Evolutionary conservation across 2,329 filamentous ascomycete genomes (phyloP).

Genomic region (Tolypocladium sp.): DNA sequence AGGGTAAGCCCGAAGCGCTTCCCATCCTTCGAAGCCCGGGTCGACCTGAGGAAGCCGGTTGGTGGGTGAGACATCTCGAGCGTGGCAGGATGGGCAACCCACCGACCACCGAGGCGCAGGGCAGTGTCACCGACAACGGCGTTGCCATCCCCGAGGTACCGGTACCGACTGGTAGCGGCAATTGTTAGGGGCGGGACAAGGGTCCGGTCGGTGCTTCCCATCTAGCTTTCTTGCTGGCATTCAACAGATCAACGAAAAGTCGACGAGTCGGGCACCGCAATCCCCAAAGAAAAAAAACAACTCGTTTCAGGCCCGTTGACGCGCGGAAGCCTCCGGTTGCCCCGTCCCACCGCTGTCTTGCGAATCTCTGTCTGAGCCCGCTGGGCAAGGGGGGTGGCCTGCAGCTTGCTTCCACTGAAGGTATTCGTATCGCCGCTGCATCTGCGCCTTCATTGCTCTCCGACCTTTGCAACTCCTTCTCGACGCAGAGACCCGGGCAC

Average conservation of each 20-base stretch:
- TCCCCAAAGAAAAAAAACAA: constrained; percentile 8
- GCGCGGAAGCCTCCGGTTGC: neutral
- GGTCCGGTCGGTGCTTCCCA: constrained; percentile 2
- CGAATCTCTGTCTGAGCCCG: neutral
- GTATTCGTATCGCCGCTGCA: neutral
- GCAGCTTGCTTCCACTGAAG: neutral
- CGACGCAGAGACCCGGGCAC: neutral
- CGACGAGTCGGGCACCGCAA: neutral
- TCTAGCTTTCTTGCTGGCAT: neutral
- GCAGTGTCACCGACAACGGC: constrained; percentile 3
- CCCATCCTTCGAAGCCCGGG: neutral
- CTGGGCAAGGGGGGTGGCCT: neutral
- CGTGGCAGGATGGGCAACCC: neutral
- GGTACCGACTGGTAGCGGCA: constrained; percentile 4
- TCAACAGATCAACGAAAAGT: constrained; percentile 8
- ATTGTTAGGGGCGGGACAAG: constrained; percentile 3
- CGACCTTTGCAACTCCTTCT: neutral
- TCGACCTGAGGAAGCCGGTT: too few species aligned
- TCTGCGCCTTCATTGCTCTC: neutral
- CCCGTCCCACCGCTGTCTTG: neutral
- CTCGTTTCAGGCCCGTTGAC: constrained; percentile 7
- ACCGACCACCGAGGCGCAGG: neutral
- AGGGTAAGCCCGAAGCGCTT: neutral
- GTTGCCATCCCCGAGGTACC: constrained; percentile 2
- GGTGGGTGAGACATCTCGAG: neutral